These are phyloP conservation scores for Lenwebbia sp. DNA, from an alignment of 345 rosid species.

Conservation along the genomic window DNA sequence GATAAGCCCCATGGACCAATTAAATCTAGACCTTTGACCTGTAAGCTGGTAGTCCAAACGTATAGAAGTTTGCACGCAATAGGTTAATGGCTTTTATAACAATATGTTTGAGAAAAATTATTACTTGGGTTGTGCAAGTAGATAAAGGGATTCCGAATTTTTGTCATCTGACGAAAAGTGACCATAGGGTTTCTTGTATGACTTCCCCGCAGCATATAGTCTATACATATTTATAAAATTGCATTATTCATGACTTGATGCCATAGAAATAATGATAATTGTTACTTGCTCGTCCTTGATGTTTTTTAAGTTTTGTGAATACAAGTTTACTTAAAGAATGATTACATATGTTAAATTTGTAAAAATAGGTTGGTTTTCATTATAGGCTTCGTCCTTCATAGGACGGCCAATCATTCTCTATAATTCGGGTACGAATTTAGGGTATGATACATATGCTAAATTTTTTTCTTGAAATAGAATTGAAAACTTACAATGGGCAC, in stretches of 20 bases:
- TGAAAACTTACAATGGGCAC: not conserved
- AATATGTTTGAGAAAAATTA: not conserved
- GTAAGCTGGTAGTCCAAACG: not conserved
- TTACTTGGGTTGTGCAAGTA: not conserved
- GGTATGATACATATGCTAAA: no score
- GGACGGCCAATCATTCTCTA: no score
- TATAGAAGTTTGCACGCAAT: not conserved
- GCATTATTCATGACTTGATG: not conserved
- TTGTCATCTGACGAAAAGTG: not conserved
- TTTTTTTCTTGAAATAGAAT: no score
- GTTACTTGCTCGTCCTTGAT: not conserved
- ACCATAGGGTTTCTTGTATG: not conserved
- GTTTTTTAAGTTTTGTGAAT: no score
- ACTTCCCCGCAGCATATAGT: not conserved
- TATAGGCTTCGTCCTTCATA: no score
- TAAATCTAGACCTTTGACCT: not conserved
- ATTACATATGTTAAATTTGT: no score
- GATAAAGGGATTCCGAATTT: not conserved
- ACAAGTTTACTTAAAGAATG: no score
- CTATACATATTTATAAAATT: not conserved
- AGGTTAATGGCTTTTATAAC: not conserved
- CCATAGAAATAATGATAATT: not conserved
- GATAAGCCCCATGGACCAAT: not conserved
- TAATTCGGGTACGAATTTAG: no score
- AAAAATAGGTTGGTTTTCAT: no score